phyloP scores from a whole-genome alignment of 805 yeast species.

The Soucietia sequanensis region DNA sequence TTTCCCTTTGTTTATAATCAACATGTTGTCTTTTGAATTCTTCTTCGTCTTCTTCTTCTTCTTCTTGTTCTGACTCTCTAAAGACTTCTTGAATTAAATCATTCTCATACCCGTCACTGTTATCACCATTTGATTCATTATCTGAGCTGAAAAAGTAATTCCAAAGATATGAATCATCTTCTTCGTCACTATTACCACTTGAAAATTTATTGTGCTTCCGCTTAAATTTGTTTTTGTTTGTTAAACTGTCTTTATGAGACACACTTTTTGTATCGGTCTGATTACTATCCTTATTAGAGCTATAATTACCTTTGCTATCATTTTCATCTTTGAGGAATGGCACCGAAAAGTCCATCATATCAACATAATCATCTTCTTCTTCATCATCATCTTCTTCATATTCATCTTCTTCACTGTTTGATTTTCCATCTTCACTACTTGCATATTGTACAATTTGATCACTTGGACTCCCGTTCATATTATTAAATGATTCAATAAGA shows the following conservation, averaged over 20 bases:
- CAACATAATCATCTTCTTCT: constrained; percentile 42
- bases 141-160: constrained; percentile 63
- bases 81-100: constrained; percentile 2
- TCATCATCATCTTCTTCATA: constrained; percentile 31
- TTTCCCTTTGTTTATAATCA: constrained; percentile 1
- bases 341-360: constrained; percentile 35
- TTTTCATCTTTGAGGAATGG: constrained; percentile 20
- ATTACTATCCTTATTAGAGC: too few relatives aligned
- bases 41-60: constrained; percentile 22
- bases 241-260: constrained; percentile 2
- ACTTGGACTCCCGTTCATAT: constrained; percentile 19
- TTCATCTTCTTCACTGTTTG: too few relatives aligned
- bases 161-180: constrained; percentile 72
- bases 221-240: constrained; percentile 9
- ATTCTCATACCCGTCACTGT: constrained; percentile 8
- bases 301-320: too few relatives aligned
- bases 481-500: constrained; percentile 13
- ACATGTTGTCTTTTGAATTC: constrained; percentile 2
- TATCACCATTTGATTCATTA: constrained; percentile 29
- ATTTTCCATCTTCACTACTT: constrained; percentile 37
- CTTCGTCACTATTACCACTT: constrained; percentile 36
- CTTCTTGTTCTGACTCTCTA: constrained; percentile 8
- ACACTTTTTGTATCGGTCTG: too few relatives aligned
- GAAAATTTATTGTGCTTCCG: constrained; percentile 5
- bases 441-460: constrained; percentile 42